Evolutionary conservation across 2,329 filamentous ascomycete species (phyloP).

Genomic region (Aspergillus niger): DNA sequence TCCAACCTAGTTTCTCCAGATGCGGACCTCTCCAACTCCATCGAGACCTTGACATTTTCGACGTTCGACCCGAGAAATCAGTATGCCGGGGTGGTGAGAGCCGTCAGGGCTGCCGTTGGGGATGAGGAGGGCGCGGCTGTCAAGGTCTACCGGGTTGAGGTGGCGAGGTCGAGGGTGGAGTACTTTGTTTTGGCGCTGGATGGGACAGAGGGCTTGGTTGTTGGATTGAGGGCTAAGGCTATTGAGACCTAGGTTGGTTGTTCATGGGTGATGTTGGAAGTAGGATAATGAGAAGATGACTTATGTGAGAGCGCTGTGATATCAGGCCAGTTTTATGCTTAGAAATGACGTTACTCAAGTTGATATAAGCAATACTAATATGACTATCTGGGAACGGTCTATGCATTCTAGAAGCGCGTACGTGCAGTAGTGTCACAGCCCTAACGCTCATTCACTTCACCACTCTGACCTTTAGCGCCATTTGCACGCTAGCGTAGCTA

Average conservation of each 20-base stretch:
- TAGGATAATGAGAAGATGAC: neutral
- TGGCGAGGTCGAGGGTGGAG: constrained; percentile 66
- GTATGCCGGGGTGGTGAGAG: constrained; percentile 57
- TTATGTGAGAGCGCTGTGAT: no score
- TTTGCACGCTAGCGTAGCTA: no score
- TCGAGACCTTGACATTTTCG: constrained; percentile 66
- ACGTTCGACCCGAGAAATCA: constrained; percentile 74
- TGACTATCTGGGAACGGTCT: no score
- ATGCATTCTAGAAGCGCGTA: no score
- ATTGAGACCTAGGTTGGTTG: constrained; percentile 64
- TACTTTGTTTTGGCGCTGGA: constrained; percentile 77
- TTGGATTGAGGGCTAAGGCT: constrained; percentile 76
- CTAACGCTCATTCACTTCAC: no score
- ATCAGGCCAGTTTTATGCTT: no score
- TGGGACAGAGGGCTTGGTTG: constrained; percentile 60
- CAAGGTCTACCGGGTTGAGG: constrained; percentile 71
- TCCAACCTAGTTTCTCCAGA: no score
- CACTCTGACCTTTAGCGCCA: no score
- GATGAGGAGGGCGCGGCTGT: constrained; percentile 56
- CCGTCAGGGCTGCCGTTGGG: constrained; percentile 53
- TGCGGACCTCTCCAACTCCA: constrained; percentile 64
- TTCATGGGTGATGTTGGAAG: neutral
- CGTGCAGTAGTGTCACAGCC: no score
- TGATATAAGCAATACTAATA: no score
- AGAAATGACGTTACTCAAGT: no score